Conservation (phyloP, 495 filamentous ascomycete genomes). For the Talaromyces trachyspermus region DNA sequence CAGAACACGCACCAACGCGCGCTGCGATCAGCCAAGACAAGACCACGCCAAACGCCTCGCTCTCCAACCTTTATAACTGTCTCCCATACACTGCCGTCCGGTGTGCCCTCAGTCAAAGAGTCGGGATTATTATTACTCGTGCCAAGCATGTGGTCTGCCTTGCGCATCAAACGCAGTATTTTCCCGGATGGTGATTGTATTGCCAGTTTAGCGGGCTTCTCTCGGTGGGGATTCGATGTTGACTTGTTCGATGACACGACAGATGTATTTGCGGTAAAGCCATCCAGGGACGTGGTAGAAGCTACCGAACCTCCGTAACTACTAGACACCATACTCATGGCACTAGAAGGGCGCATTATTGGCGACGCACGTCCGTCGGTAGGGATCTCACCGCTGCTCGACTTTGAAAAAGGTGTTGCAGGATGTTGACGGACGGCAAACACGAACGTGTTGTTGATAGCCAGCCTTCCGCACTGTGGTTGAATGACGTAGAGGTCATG, state of each 20-base stretch:
- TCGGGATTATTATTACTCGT: constrained; percentile 32
- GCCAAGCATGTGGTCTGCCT: constrained; percentile 62
- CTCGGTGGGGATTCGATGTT: constrained; percentile 32
- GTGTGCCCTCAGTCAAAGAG: constrained; percentile 44
- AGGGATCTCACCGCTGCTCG: constrained; percentile 43
- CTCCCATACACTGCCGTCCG: constrained; percentile 86
- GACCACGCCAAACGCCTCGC: constrained; percentile 79
- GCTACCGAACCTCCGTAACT: constrained; percentile 32
- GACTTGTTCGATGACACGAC: constrained; percentile 50
- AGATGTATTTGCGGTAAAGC: constrained; percentile 40
- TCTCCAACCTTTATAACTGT: constrained; percentile 98
- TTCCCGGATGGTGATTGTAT: constrained; percentile 95
- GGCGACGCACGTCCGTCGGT: constrained; percentile 49
- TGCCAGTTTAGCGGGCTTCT: constrained; percentile 91
- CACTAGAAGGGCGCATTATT: constrained; percentile 65
- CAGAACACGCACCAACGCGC: constrained; percentile 98
- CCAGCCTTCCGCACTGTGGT: constrained; percentile 80
- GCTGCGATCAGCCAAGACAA: constrained; percentile 91
- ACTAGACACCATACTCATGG: constrained; percentile 68
- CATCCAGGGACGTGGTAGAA: constrained; percentile 32
- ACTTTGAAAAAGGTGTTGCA: constrained; percentile 45
- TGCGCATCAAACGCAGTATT: constrained; percentile 82
- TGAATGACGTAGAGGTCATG: constrained; percentile 96
- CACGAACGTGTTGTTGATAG: constrained; percentile 94
- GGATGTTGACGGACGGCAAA: constrained; percentile 93